Base-by-base conservation (phyloP, 176 grass and related monocot genomes). In the Raddia guianensis region DNA sequence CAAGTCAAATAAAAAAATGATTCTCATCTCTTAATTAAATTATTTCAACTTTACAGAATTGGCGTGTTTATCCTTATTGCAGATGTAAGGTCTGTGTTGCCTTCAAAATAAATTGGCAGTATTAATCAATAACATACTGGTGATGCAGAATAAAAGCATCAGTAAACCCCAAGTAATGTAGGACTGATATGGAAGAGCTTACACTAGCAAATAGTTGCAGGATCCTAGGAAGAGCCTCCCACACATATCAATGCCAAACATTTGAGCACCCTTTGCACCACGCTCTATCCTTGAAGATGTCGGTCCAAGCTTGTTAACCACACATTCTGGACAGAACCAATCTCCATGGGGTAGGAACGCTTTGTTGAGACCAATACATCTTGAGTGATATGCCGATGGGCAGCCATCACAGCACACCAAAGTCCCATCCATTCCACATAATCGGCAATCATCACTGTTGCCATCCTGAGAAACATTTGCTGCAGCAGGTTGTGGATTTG, bases 201-300 rank as follows among this genome's bases (percentile, higher is more conserved):
- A 99, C 96, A 99, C 90, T 54, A 99, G 90, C 82, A 99, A 93
- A 83, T 99, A 99, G 84, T 99, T 81, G 87, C 96, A 99, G 40
- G 88, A 78, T 74, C 88, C 96, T 51, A 95, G 80, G 78, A 95
- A 99, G 53, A 93, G 63, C 45, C 92, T 85, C 63, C 92, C 92
- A 12, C 42, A 82, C 43, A 63, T 75, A 89, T 99, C 96, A 77
- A 91, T 60, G 21, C 92, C 96, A 70, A 99, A 95, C 44, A 81
- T 79, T 68, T 92, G 76, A 59, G 92, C 90, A 79, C 96, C 96
- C 82, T 86, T 93, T 72, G 85, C 90, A 53, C 96, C 92, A 75
- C 88, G 91, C 84, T 94, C 84, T 65, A 90, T 87, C 83, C 88
- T 90, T 66, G 86, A 86, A 78, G 90, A 95, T 59, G 75, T 75